Evolutionary conservation across 768 basidiomycete genomes (phyloP).

Genomic region (Albatrellus ellisii): DNA sequence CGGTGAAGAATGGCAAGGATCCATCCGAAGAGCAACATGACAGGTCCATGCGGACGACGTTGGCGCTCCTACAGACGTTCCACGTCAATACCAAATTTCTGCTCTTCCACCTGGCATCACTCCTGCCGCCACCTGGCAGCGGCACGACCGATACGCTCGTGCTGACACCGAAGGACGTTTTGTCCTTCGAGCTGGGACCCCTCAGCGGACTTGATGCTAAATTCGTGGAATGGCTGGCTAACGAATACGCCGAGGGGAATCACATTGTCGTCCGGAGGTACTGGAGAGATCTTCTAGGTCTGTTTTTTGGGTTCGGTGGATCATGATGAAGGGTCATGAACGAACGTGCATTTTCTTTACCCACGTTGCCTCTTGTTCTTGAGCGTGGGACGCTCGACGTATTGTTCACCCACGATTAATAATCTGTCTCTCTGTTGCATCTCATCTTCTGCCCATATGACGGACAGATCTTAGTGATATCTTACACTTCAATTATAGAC

Average conservation of each 20-base stretch:
- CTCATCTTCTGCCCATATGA: too few relatives aligned
- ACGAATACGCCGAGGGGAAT: constrained; percentile 40
- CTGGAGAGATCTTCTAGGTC: constrained; percentile 33
- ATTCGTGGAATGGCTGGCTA: constrained; percentile 68
- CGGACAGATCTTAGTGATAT: too few relatives aligned
- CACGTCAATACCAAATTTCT: constrained; percentile 51
- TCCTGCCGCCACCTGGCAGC: constrained; percentile 7
- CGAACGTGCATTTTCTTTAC: too few relatives aligned
- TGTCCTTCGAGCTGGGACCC: constrained; percentile 61
- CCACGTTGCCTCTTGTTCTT: too few relatives aligned
- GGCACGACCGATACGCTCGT: constrained; percentile 19
- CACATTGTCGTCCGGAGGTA: constrained; percentile 27
- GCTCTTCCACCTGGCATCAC: constrained; percentile 29
- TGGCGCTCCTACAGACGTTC: constrained; percentile 45
- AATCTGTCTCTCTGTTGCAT: too few relatives aligned
- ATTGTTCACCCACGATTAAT: too few relatives aligned
- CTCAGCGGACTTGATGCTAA: constrained; percentile 57
- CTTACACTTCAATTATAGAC: too few relatives aligned
- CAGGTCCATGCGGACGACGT: constrained; percentile 30
- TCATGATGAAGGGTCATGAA: neutral
- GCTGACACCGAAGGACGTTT: constrained; percentile 48
- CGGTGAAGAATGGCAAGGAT: constrained; percentile 29
- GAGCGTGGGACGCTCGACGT: too few relatives aligned
- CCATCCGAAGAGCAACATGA: constrained; percentile 26
- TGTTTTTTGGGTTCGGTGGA: constrained; percentile 27